Evolutionary conservation across 2,329 filamentous ascomycete species (phyloP), one percentile per base, ranked within the genome.

Genomic region (Penicillium sp.): DNA sequence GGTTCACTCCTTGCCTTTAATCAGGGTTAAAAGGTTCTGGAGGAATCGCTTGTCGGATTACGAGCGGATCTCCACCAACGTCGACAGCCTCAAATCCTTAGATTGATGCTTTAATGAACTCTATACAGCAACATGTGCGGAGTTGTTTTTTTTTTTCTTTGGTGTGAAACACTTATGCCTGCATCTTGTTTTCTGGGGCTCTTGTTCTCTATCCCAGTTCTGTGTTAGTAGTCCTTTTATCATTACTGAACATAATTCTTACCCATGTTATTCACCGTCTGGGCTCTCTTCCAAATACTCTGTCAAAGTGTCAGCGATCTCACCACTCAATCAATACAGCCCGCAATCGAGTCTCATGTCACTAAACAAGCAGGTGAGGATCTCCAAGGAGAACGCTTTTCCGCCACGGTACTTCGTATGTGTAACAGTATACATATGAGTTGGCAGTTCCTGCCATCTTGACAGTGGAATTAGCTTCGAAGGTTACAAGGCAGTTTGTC

Each of bases 161-260:
- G n/a, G 9, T 22, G 45, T 25, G 40, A 37, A 23, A 43, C 22
- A 14, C 18, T 20, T 50, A 9, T 29, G 11, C 26, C 45, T 49
- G 40, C 50, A 53, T 56, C 22, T 31, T 49, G 29, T 25, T 26
- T 37, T 29, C 18, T 26, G 18, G 45, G 40, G 23, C 11, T 33
- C 23, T 46, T 47, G 18, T 18, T 23, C 37, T 52, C 15, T 43
- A 31, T 25, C 44, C 31, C 40, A 2, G 44, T 53, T 55, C 25
- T 53, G 45, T 59, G 49, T 61, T 35, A 56, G 51, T 55, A 57
- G 53, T 42, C 23, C 37, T 45, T 29, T 23, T 29, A 22, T 31
- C 27, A 50, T 40, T 45, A 47, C 18, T 51, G 60, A 60, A 64
- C 56, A 62, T 64, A 63, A 54, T 56, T 41, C 9, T 25, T 45